phyloP scores from a whole-genome alignment of 805 yeast genomes.

The Blastobotrys peoriensis region DNA sequence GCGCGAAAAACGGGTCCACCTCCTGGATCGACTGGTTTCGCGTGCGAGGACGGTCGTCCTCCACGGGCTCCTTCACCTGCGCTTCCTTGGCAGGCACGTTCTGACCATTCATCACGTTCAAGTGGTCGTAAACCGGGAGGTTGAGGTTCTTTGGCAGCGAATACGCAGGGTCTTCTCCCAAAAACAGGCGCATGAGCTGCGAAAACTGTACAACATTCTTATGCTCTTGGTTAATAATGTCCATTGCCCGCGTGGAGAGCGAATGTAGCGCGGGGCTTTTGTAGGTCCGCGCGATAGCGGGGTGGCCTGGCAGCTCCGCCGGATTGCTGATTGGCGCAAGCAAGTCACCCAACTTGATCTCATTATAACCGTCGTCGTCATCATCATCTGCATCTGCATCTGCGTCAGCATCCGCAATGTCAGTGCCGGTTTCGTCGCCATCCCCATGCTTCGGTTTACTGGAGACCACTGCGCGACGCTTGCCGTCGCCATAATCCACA shows the following conservation, averaged over 20 bases:
- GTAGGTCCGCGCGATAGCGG: constrained; percentile 62
- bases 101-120: constrained; percentile 18
- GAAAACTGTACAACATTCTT: constrained; percentile 64
- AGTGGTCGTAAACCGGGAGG: constrained; percentile 51
- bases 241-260: constrained; percentile 67
- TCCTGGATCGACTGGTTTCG: constrained; percentile 30
- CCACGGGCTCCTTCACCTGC: constrained; percentile 10
- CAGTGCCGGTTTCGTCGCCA: constrained; percentile 22
- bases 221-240: constrained; percentile 77
- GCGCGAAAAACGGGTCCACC: constrained; percentile 59
- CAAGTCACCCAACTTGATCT: constrained; percentile 50
- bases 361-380: constrained; percentile 34
- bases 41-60: constrained; percentile 23
- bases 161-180: constrained; percentile 80
- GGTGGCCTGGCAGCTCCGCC: constrained; percentile 67
- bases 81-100: constrained; percentile 12
- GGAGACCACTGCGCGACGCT: constrained; percentile 24
- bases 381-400: constrained; percentile 23
- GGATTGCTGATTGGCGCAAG: constrained; percentile 78
- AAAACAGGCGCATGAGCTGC: constrained; percentile 65
- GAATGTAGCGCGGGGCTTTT: constrained; percentile 48
- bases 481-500: constrained; percentile 25
- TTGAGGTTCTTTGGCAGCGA: constrained; percentile 58
- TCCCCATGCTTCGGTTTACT: constrained; percentile 24
- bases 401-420: constrained; percentile 25